Evolutionary conservation across 1,284 basidiomycete species (phyloP).

Genomic region (Schizophyllum commune): DNA sequence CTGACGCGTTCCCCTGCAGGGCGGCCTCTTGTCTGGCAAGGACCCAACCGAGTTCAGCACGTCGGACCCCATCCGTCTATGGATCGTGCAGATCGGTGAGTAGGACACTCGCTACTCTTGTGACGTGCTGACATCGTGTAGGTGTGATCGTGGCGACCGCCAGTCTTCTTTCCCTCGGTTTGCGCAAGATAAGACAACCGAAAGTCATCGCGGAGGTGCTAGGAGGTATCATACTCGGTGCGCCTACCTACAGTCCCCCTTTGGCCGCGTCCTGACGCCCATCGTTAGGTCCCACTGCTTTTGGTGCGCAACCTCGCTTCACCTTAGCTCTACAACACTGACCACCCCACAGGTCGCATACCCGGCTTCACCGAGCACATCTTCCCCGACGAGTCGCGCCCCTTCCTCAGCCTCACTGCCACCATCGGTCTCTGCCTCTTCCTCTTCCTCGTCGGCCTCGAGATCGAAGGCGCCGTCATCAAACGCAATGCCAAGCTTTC

Average conservation of each 20-base stretch:
- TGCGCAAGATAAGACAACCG: slow-evolving; percentile 77
- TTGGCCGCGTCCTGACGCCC: slow-evolving; percentile 6
- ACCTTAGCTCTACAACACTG: slow-evolving; percentile 28
- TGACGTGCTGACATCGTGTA: slow-evolving; percentile 17
- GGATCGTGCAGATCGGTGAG: background rate
- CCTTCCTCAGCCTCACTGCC: slow-evolving; percentile 84
- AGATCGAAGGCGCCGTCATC: slow-evolving; percentile 47
- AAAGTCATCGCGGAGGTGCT: slow-evolving; percentile 72
- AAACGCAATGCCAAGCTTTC: slow-evolving; percentile 69
- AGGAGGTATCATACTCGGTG: slow-evolving; percentile 82
- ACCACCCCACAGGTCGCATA: slow-evolving; percentile 28
- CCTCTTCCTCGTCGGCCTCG: slow-evolving; percentile 77
- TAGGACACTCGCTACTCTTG: background rate
- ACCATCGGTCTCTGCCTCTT: slow-evolving; percentile 92
- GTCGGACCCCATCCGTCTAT: slow-evolving; percentile 60
- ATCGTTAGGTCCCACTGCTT: slow-evolving; percentile 62
- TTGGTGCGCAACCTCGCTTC: slow-evolving; percentile 29
- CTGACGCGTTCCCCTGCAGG: slow-evolving; percentile 28
- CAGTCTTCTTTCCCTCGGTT: slow-evolving; percentile 62
- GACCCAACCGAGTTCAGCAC: slow-evolving; percentile 63
- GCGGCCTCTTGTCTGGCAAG: slow-evolving; percentile 63
- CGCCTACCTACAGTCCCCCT: slow-evolving; percentile 6
- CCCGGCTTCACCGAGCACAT: slow-evolving; percentile 78
- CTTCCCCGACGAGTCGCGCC: slow-evolving; percentile 65
- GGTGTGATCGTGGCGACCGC: slow-evolving; percentile 78